Conservation (phyloP, 1,284 basidiomycete genomes). For the Athelia psychrophila region DNA sequence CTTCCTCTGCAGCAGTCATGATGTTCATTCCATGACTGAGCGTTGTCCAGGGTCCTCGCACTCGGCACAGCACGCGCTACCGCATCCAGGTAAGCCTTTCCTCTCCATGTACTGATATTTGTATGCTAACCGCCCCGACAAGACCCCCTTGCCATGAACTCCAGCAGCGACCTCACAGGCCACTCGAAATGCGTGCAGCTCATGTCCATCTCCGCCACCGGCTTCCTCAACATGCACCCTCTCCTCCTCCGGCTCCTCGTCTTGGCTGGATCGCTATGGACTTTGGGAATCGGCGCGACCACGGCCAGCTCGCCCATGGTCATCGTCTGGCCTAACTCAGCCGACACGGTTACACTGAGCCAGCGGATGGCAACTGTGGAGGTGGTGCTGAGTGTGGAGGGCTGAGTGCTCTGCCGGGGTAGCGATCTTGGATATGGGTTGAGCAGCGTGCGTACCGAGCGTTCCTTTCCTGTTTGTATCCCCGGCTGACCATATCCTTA, state of each 20-base stretch:
- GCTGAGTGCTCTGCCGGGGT: conserved; percentile 44
- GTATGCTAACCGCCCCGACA: too few species aligned
- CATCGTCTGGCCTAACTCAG: conserved; percentile 60
- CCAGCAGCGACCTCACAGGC: too few species aligned
- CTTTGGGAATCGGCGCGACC: conserved; percentile 45
- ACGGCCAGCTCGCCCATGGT: conserved; percentile 60
- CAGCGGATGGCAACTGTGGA: conserved; percentile 48
- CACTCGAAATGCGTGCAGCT: too few species aligned
- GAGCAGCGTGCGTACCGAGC: conserved; percentile 42
- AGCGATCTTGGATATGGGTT: conserved; percentile 36
- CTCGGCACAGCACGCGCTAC: too few species aligned
- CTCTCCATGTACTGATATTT: too few species aligned
- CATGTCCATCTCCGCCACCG: conserved; percentile 42
- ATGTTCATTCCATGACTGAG: too few species aligned
- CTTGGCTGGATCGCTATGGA: conserved; percentile 63
- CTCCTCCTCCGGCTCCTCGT: conserved; percentile 24
- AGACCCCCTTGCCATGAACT: too few species aligned
- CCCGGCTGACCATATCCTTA: neutral
- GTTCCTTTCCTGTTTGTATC: too few species aligned
- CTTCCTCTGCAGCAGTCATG: too few species aligned
- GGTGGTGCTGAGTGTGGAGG: conserved; percentile 46
- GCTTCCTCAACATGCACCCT: conserved; percentile 36
- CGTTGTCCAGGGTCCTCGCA: too few species aligned
- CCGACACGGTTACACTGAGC: conserved; percentile 53
- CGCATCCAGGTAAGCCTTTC: too few species aligned